Base-by-base conservation (phyloP, 768 basidiomycete genomes). In the Kwoniella shandongensis region DNA sequence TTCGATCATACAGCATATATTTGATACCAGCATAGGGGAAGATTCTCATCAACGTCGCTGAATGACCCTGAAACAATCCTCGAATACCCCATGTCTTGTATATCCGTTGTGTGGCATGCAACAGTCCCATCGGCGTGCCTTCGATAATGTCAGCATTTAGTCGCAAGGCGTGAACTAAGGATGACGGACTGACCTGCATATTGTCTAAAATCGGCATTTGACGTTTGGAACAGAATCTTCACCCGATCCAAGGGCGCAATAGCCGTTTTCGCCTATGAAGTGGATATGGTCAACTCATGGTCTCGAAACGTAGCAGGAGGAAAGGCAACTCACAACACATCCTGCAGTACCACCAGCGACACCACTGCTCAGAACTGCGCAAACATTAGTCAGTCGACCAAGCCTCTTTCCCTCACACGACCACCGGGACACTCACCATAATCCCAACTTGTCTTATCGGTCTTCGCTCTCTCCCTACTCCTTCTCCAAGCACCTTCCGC, bases 21-120 rank as follows among this genome's bases (percentile, higher is more conserved):
- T 93, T 96, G 77, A 98, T 88, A 58, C 87, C 90, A 26, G 96
- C 96, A 71, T 98, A 97, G 7, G 96, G 96, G 75, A 96, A 94
- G 68, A 97, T 87, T 55, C 96, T 86, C 44, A 96, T 78, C 47
- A 99, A 81, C 2, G 96, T 99, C 30, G 91, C 89, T 13, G 92
- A 92, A 76, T 99, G 96, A 6, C 96, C 96, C 81, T 96, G 93
- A 58, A 94, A 85, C 36, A 98, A 81, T 0, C 92, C 93, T 50
- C 86, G 81, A 12, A 86, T 57, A 2, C 96, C 96, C 25, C 63
- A 66, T 17, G 73, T 66, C 0, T 62, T 45, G 46, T 77, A 79
- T 62, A 99, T 94, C 58, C 84, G 81, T 38, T 78, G 80, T 26
- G 84, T 85, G 41, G 94, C 93, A 49, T 83, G 80, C 65, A 86